Percentiles rank a stretch among this genome's conserved stretches.
Conservation (phyloP, 441 rosid genomes). For the Macaranga tanarius region DNA sequence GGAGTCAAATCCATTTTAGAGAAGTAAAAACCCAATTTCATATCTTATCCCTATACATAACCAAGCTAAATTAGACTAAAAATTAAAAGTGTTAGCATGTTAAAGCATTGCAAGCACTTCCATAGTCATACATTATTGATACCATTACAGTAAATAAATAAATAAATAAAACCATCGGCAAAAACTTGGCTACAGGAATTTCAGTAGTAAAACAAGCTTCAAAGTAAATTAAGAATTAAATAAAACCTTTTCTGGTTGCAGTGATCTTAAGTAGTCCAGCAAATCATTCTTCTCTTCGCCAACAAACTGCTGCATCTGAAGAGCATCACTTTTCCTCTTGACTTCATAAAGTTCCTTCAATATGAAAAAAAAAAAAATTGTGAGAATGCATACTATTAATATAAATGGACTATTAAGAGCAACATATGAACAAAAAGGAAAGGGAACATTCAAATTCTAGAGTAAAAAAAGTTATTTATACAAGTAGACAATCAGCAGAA, state of each 20-base stretch:
- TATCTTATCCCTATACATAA: constrained; percentile 19
- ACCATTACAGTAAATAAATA: constrained; percentile 10
- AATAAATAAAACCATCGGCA: background rate
- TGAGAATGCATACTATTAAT: constrained; percentile 16
- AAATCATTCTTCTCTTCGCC: constrained; percentile 97
- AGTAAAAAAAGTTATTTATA: background rate
- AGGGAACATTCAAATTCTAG: background rate
- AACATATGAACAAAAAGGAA: background rate
- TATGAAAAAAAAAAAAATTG: constrained; percentile 11
- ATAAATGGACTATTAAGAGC: background rate
- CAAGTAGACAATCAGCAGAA: background rate
- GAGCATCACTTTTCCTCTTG: constrained; percentile 83
- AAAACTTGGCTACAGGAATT: background rate
- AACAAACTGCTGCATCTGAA: constrained; percentile 96
- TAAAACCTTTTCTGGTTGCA: constrained; percentile 88
- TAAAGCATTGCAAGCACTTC: background rate
- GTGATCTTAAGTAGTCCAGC: constrained; percentile 84
- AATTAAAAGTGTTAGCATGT: constrained; percentile 2
- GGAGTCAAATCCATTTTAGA: background rate
- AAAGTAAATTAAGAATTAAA: background rate
- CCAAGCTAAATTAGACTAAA: constrained; percentile 19
- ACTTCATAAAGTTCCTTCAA: constrained; percentile 76
- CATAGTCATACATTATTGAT: background rate
- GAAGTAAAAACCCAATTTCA: too few relatives aligned
- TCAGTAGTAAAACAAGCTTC: constrained; percentile 9